Conservation (phyloP, 2,329 filamentous ascomycete genomes). For the Cladosporium cucumerinum region DNA sequence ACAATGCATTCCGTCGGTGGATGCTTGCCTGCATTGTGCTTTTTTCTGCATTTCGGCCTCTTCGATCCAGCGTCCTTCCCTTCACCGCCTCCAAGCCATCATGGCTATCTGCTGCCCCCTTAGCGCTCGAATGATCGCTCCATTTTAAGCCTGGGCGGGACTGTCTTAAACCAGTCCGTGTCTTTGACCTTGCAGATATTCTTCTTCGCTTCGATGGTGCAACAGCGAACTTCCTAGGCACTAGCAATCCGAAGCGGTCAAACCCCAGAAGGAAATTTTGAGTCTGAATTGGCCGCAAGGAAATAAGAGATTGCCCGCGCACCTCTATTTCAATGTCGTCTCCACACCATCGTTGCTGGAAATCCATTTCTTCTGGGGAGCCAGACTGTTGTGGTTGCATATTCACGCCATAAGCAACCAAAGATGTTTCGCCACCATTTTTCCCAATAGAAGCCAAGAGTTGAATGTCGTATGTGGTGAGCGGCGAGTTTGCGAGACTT, state of each 20-base stretch:
- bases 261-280: not conserved
- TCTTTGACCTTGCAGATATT: not conserved
- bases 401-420: not conserved
- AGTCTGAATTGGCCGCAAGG: slow-evolving; percentile 2
- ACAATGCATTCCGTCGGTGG: not conserved
- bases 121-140: not conserved
- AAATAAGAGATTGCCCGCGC: not conserved
- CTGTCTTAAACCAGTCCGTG: not conserved
- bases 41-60: not conserved
- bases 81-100: not conserved
- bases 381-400: not conserved
- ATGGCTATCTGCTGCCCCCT: not conserved
- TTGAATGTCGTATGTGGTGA: not conserved
- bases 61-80: not conserved
- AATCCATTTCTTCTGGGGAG: slow-evolving; percentile 1
- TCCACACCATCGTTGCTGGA: slow-evolving; percentile 7
- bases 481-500: not conserved
- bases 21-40: not conserved
- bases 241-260: slow-evolving; percentile 1
- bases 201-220: not conserved
- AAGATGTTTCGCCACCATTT: not conserved
- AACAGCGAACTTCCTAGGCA: not conserved
- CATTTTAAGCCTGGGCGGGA: not conserved
- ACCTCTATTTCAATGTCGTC: not conserved
- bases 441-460: not conserved